Conservation (phyloP, 2,329 filamentous ascomycete species). For the Xylaria sp. region DNA sequence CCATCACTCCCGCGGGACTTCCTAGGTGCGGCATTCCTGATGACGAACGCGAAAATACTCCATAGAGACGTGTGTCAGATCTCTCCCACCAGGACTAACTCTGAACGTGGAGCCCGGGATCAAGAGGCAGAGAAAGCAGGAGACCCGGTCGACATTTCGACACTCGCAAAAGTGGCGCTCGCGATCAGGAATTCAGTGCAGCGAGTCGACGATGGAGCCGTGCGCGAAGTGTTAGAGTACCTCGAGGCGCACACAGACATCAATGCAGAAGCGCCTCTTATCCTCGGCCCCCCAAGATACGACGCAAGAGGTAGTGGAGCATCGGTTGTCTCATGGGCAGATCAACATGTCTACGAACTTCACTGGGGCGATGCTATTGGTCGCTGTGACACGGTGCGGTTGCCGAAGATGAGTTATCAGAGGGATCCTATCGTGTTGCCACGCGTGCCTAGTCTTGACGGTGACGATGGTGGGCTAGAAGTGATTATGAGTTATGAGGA, state of each 20-base stretch:
- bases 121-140: not conserved
- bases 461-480: conserved; percentile 39
- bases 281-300: conserved; percentile 17
- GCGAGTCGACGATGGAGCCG: conserved; percentile 36
- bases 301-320: conserved; percentile 30
- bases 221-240: conserved; percentile 39
- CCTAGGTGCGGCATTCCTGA: conserved; percentile 46
- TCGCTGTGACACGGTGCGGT: conserved; percentile 45
- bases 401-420: conserved; percentile 38
- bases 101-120: not conserved
- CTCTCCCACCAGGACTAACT: not conserved
- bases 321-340: conserved; percentile 50
- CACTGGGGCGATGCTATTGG: conserved; percentile 44
- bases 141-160: conserved; percentile 3
- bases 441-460: conserved; percentile 35
- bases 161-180: conserved; percentile 39
- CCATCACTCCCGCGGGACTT: conserved; percentile 42
- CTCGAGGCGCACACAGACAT: conserved; percentile 30
- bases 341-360: conserved; percentile 43
- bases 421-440: conserved; percentile 48
- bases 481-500: conserved; percentile 44
- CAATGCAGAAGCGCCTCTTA: conserved; percentile 8
- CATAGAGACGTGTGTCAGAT: conserved; percentile 34
- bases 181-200: conserved; percentile 39
- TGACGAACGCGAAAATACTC: conserved; percentile 39